These are phyloP conservation scores for Melastoma malabathricum DNA, from an alignment of 345 rosid genomes.

Conservation along the genomic window DNA sequence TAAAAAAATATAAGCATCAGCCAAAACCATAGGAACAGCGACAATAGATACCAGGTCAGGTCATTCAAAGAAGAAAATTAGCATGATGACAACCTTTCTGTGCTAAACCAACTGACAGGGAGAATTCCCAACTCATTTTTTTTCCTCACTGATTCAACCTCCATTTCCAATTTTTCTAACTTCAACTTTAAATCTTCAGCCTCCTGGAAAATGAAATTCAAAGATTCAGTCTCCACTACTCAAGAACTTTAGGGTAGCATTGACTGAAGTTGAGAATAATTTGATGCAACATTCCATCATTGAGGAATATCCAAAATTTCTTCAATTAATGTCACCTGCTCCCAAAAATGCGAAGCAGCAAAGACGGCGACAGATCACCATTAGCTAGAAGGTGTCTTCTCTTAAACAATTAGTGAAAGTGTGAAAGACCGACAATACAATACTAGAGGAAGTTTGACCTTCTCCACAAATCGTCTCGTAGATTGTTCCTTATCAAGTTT, in stretches of 20 bases:
- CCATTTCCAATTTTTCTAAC: constrained; percentile 67
- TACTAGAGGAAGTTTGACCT: constrained; percentile 28
- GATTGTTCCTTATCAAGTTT: constrained; percentile 68
- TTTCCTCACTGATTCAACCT: constrained; percentile 59
- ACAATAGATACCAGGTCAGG: constrained; percentile 1
- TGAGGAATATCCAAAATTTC: too few relatives aligned
- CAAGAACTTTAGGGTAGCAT: not conserved
- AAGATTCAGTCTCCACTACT: not conserved
- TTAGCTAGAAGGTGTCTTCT: too few relatives aligned
- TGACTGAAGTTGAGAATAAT: not conserved
- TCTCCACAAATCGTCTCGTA: constrained; percentile 46
- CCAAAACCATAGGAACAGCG: not conserved
- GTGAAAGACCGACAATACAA: not conserved
- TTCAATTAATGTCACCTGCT: too few relatives aligned
- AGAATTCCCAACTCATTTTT: constrained; percentile 53
- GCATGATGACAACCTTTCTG: constrained; percentile 26
- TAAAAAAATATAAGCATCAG: constrained; percentile 4
- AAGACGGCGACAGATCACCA: too few relatives aligned
- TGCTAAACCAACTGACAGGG: constrained; percentile 49
- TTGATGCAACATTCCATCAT: not conserved
- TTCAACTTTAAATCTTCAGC: constrained; percentile 48
- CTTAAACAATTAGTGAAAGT: not conserved
- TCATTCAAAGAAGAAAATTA: not conserved
- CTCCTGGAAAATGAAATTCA: constrained; percentile 27
- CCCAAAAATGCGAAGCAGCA: too few relatives aligned